Evolutionary conservation across 202 grass and related monocot genomes (phyloP), one percentile per base, ranked within the genome.

Genomic region (Musa balbisiana): DNA sequence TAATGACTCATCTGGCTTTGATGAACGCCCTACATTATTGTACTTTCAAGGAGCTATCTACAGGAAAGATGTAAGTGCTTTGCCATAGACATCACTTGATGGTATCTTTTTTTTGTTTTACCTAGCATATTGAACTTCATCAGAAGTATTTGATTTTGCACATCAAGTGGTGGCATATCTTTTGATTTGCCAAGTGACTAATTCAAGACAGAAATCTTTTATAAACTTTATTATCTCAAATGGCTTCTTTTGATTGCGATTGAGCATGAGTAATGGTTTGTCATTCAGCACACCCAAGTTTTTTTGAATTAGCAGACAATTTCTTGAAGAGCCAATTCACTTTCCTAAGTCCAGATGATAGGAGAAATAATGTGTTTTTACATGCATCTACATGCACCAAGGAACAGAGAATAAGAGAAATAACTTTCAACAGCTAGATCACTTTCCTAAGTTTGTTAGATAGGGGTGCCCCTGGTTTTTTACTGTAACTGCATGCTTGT

Each of bases 41-140:
- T 92, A 87, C 75, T 92, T 92, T 76, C 87, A 92, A 73, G 90
- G 87, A 20, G 90, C 90, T 80, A 89, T 92, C 79, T 92, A 89
- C 74, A 84, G 90, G 78, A 92, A 92, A 77, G 90, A 89, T 84
- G 90, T 92, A 72, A 84, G 90, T 78, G 14, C 58, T 73, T 64
- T 87, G 24, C 11, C 13, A 29, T 59, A 69, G 73, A 73, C 29
- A 29, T 53, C 72, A 73, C 22, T 24, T 23, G 55, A 67, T 9
- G 27, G 16, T 15, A n/a, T 65, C 15, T 13, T 75, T 73, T 62
- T 67, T 71, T 58, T 25, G n/a, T 25, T 53, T 21, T 62, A 14
- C 24, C 24, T 78, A 71, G 80, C 64, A 64, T 70, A 70, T 50
- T 51, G 1, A 8, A 51, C 20, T 29, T 67, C 19, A n/a, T 60